A percentile compares a stretch with the other conserved stretches of the same genome.
phyloP scores from a whole-genome alignment of 2,329 filamentous ascomycete genomes.

The Xylaria sp. region DNA sequence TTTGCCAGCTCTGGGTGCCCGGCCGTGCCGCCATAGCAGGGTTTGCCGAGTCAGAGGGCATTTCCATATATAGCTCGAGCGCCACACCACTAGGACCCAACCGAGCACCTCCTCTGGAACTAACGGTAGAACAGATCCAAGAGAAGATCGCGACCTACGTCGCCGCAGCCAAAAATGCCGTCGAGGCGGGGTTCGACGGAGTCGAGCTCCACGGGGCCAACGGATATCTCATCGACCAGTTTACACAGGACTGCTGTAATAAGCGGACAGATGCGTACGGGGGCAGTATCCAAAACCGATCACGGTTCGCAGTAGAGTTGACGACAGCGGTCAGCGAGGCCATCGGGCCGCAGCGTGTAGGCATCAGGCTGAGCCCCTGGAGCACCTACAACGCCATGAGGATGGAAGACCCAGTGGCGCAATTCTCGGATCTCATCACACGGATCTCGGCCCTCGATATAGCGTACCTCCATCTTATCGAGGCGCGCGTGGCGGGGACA shows the following conservation, averaged over 20 bases:
- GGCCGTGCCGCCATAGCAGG: constrained; percentile 57
- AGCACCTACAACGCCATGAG: constrained; percentile 65
- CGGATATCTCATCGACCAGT: constrained; percentile 65
- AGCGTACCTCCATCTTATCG: constrained; percentile 65
- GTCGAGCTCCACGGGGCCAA: constrained; percentile 67
- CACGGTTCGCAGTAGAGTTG: constrained; percentile 49
- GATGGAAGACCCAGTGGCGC: constrained; percentile 64
- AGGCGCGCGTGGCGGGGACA: constrained; percentile 57
- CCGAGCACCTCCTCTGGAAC: constrained; percentile 59
- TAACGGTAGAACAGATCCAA: constrained; percentile 70
- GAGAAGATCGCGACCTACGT: constrained; percentile 63
- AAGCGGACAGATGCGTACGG: constrained; percentile 25
- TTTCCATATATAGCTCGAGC: constrained; percentile 38
- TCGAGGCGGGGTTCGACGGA: constrained; percentile 71
- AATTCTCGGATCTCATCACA: constrained; percentile 62
- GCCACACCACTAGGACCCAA: constrained; percentile 43
- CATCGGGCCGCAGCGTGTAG: constrained; percentile 53
- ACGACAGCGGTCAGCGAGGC: constrained; percentile 45
- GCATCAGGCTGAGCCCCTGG: constrained; percentile 64
- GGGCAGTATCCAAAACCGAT: constrained; percentile 40
- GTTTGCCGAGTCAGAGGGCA: constrained; percentile 36
- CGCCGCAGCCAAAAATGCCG: constrained; percentile 57
- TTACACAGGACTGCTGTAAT: constrained; percentile 44
- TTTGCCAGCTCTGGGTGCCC: constrained; percentile 65
- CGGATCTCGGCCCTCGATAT: constrained; percentile 57